phyloP scores from a whole-genome alignment of 371 early-diverging fungal genomes.

The Rhizopus delemar region DNA sequence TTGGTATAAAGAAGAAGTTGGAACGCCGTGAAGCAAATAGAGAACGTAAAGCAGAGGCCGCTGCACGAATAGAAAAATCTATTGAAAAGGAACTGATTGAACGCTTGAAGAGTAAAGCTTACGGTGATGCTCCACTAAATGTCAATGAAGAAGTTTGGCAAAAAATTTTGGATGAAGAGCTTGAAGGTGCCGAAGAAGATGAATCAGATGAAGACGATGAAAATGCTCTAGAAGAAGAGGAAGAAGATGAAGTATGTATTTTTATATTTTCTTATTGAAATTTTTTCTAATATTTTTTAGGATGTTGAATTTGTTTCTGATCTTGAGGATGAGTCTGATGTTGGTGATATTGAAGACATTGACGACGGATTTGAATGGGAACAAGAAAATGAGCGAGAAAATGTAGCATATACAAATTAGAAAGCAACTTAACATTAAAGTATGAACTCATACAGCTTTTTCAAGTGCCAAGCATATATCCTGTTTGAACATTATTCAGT shows the following conservation, averaged over 20 bases:
- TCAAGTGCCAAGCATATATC: no score
- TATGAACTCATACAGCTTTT: no score
- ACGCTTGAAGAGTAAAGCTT: slow-evolving; percentile 91
- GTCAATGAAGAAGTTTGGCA: slow-evolving; percentile 89
- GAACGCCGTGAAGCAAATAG: slow-evolving; percentile 90
- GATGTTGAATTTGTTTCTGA: slow-evolving; percentile 36
- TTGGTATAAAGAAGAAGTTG: slow-evolving; percentile 92
- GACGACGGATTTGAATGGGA: slow-evolving; percentile 39
- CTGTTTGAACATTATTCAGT: no score
- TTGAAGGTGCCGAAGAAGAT: slow-evolving; percentile 73
- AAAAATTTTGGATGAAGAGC: slow-evolving; percentile 70
- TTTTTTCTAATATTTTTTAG: background rate
- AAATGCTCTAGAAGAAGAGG: slow-evolving; percentile 53
- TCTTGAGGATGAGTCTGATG: slow-evolving; percentile 40
- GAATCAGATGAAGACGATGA: slow-evolving; percentile 73
- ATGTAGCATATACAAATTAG: slow-evolving; percentile 13
- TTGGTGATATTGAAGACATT: slow-evolving; percentile 40
- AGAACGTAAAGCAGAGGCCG: slow-evolving; percentile 93
- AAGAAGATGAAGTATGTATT: slow-evolving; percentile 39
- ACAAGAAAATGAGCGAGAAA: slow-evolving; percentile 31
- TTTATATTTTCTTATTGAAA: background rate
- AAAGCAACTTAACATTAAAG: no score
- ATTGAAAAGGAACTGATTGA: slow-evolving; percentile 98
- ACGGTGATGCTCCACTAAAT: slow-evolving; percentile 89
- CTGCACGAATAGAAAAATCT: slow-evolving; percentile 91